phyloP scores from a whole-genome alignment of 2,329 filamentous ascomycete genomes.

The Microascus cirrosus region DNA sequence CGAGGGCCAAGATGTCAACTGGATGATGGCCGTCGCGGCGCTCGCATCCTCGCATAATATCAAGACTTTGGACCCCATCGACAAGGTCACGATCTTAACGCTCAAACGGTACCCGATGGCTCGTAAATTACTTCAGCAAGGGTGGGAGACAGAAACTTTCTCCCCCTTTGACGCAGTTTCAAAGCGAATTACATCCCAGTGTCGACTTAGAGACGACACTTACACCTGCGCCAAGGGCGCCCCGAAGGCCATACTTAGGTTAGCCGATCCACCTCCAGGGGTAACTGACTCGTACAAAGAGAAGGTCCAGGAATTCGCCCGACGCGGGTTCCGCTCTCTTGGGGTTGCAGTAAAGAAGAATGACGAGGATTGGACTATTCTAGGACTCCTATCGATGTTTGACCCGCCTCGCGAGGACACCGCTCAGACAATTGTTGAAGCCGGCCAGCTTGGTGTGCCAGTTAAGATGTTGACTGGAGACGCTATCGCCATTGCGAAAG shows the following conservation, averaged over 20 bases:
- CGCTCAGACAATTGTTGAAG: conserved; percentile 66
- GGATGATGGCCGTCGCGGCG: conserved; percentile 74
- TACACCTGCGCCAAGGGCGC: conserved; percentile 70
- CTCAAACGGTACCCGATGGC: conserved; percentile 69
- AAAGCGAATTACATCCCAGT: conserved; percentile 65
- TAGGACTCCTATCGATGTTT: conserved; percentile 72
- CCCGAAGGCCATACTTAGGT: conserved; percentile 61
- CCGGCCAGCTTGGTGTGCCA: conserved; percentile 62
- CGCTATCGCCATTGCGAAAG: conserved; percentile 68
- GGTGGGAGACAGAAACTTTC: conserved; percentile 70
- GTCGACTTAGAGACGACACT: conserved; percentile 56
- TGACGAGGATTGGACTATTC: conserved; percentile 60
- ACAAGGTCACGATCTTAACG: conserved; percentile 68
- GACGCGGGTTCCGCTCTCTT: conserved; percentile 69
- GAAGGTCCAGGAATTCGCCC: conserved; percentile 65
- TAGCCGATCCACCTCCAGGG: conserved; percentile 56
- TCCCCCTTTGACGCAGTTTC: conserved; percentile 70
- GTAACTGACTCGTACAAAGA: conserved; percentile 56
- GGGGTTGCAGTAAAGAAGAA: conserved; percentile 72
- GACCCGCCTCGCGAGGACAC: conserved; percentile 71
- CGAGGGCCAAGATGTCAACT: conserved; percentile 68
- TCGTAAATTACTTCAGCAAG: conserved; percentile 61
- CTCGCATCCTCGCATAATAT: conserved; percentile 70
- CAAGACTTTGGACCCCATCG: conserved; percentile 67
- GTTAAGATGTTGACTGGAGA: conserved; percentile 80